Evolutionary conservation across 805 yeast species (phyloP), one percentile per base, ranked within the genome.

Genomic region (Metschnikowia koreensis): DNA sequence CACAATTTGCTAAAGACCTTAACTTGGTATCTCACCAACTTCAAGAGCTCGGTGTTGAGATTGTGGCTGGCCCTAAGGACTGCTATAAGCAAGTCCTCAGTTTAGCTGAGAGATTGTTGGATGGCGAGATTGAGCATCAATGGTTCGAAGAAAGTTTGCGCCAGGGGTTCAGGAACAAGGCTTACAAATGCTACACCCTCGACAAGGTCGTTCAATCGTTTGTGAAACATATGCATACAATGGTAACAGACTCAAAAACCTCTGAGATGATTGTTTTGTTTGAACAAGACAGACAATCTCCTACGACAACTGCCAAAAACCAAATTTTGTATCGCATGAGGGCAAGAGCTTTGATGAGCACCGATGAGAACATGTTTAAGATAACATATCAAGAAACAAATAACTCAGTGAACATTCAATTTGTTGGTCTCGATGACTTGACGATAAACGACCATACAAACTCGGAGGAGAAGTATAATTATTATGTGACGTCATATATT

Each of bases 131-230:
- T 45, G 99, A 94, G 64, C 96, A 89, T 56, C 94, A 87, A 68
- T 85, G 91, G 87, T 96, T 88, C 67, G 99, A 94, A 73, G 99
- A 94, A 69, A 81, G 96, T 15, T 71, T 94, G 53, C 89, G 99
- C 56, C 97, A 93, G 75, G 97, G 96, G 0, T 94, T 88, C 73
- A 82, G 94, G 63, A 94, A 93, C 71, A 86, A 85, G 55, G 99
- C 98, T 0, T 94, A 88, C 74, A 90, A 90, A 67, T 71, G 94
- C 51, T 93, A 91, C 73, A 93, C 98, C 1, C 80, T 94, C 55
- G 97, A 94, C 67, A 94, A 92, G 71, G 96, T 92, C 27, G 81
- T 91, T 17, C 96, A 90, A 63, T 69, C 77, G 3, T 58, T 74
- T 65, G 74, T 74, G 10, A 94, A 94, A 68, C 97, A 94, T 67